Base-by-base conservation (phyloP, 768 basidiomycete species). In the Xerocomus potaroensis region DNA sequence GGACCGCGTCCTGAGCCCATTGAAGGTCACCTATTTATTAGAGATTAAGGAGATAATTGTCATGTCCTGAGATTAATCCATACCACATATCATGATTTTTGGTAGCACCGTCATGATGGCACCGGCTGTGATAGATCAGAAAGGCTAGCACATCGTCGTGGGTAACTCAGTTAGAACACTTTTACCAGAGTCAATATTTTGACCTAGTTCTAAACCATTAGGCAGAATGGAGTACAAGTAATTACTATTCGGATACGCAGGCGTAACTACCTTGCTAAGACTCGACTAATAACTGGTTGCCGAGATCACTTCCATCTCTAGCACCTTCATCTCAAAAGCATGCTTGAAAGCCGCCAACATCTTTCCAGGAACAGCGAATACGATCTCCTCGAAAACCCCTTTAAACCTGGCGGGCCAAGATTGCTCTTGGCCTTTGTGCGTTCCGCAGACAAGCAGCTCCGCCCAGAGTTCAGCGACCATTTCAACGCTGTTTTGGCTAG, bases 1-100 rank as follows among this genome's bases (percentile, higher is more conserved):
- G 68, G 22, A 82, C 71, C 57, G 91, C 88, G 26, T 87, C 76
- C 45, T 85, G 77, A 0, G 87, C 86, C 88, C 87, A 91, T 29
- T 81, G 78, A 46, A 88, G 79, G 45, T 73, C 70, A 44, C 79
- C 87, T 87, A 18, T 29, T 0, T 12, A 44, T 23, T 21, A 9
- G 7, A 41, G 38, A 23, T 38, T 16, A 27, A 32, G 23, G 1
- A 19, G 24, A 6, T 5, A 24, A 29, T 11, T 27, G 26, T 10
- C 26, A 27, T 27, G 26, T 6, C 10, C 26, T 27, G n/a, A n/a
- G n/a, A 27, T 5, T 27, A 10, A 22, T 30, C 30, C 48, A 8
- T 53, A 66, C 68, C 67, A 34, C 60, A 63, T 27, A 67, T 57
- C 50, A 67, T 50, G 15, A 69, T 53, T 29, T 58, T 58, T 42